Evolutionary conservation across 2,329 filamentous ascomycete species (phyloP), one percentile per base, ranked within the genome.

Genomic region (Aureobasidium sp.): DNA sequence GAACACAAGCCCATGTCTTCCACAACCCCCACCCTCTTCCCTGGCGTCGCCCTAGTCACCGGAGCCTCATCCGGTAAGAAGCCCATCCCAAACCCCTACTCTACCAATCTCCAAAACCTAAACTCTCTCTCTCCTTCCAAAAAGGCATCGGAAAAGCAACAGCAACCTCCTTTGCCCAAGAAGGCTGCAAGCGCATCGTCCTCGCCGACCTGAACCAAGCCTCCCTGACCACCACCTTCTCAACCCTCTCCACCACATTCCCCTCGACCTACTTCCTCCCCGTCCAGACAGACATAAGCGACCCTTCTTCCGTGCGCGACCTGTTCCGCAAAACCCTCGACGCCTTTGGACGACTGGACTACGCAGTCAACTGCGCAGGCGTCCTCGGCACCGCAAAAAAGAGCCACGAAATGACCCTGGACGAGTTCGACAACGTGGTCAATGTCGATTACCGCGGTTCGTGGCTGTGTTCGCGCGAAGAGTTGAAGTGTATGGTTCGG

Each of bases 281-380:
- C 21, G 59, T 63, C 8, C 52, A 58, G 11, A 65, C 66, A 1
- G 71, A 76, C 58, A 65, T 71, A 24, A 58, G 67, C 3, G 57
- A 65, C 12, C 67, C 69, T 24, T 58, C 61, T 1, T 61, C 70
- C 4, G 63, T 76, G 7, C 55, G 66, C 4, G 49, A 49, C 3
- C 63, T 69, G 8, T 61, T 75, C 47, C 62, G 63, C 3, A 58
- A 45, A 4, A 62, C 65, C 2, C 63, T 71, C 3, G 55, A 59
- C 1, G 57, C 61, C 12, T 73, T 71, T 51, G 69, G 69, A 0
- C 63, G 72, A 4, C 66, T 76, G 14, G 73, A 76, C 61, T 76
- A 76, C 60, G 70, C 70, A 16, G 68, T 73, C 30, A 75, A 76
- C 60, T 70, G 66, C 54, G 74, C 73, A 21, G 72, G 71, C n/a